phyloP scores from a whole-genome alignment of 352 stramenopile genomes.

The Pythium aristosporum region DNA sequence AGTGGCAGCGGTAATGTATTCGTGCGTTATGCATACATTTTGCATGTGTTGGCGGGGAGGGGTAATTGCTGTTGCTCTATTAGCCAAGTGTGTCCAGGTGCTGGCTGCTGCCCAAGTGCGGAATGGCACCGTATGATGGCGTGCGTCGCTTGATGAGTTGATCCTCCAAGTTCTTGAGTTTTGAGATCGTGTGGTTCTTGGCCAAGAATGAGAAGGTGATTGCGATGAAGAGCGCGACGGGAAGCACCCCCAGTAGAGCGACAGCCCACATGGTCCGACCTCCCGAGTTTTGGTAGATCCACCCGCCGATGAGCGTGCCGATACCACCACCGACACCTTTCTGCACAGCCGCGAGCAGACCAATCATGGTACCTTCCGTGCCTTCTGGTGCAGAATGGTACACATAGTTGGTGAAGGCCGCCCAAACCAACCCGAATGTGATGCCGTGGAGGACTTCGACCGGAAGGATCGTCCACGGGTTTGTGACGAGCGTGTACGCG shows the following conservation, averaged over 20 bases:
- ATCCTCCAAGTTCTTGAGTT: conserved; percentile 6
- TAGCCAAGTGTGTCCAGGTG: conserved; percentile 20
- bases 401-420: conserved; percentile 77
- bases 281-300: conserved; percentile 63
- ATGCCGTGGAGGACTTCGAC: conserved; percentile 65
- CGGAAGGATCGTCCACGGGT: conserved; percentile 61
- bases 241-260: conserved; percentile 44
- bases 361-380: conserved; percentile 75
- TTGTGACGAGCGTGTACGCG: conserved; percentile 57
- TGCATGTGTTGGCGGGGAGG: neutral
- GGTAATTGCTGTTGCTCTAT: neutral
- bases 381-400: conserved; percentile 63
- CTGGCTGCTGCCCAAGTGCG: conserved; percentile 22
- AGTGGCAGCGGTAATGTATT: conserved; percentile 19
- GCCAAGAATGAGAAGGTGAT: conserved; percentile 49
- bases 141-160: conserved; percentile 18
- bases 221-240: conserved; percentile 42
- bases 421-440: conserved; percentile 72
- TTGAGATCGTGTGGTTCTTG: conserved; percentile 12
- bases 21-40: neutral
- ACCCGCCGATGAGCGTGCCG: conserved; percentile 63
- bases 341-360: conserved; percentile 57
- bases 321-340: conserved; percentile 64
- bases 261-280: conserved; percentile 58
- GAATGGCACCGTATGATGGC: conserved; percentile 26